Conservation (phyloP, 2,329 filamentous ascomycete genomes). For the Colletotrichum sp. region DNA sequence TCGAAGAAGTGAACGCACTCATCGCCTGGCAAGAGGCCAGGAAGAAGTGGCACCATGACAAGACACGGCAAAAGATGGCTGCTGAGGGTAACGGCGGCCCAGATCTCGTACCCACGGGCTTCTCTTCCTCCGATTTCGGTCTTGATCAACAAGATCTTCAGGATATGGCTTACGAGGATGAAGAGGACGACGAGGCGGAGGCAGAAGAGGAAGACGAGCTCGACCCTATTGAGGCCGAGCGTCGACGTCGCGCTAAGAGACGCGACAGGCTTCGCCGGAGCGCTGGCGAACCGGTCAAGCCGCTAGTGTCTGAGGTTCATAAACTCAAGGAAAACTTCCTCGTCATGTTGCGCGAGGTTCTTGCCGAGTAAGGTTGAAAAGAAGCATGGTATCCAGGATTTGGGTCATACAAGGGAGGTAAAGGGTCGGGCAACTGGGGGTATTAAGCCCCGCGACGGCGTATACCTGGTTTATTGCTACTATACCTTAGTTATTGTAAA, state of each 20-base stretch:
- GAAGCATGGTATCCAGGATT: constrained; percentile 4
- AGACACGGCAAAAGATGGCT: constrained; percentile 98
- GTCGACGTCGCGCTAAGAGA: constrained; percentile 75
- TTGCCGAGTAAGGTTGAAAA: constrained; percentile 66
- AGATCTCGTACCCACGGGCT: constrained; percentile 61
- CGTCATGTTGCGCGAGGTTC: constrained; percentile 79
- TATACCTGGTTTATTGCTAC: background rate
- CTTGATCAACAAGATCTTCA: constrained; percentile 85
- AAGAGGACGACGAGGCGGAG: constrained; percentile 67
- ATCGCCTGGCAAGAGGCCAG: constrained; percentile 94
- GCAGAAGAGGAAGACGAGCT: constrained; percentile 78
- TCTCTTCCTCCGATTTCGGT: constrained; percentile 87
- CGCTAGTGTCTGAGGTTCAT: constrained; percentile 76
- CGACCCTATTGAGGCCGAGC: constrained; percentile 88
- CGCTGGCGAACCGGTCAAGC: constrained; percentile 86
- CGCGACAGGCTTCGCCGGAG: constrained; percentile 81
- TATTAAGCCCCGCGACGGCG: constrained; percentile 9
- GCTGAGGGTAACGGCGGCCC: constrained; percentile 68
- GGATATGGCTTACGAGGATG: constrained; percentile 82
- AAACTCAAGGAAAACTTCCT: constrained; percentile 83
- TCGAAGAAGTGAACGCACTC: constrained; percentile 81
- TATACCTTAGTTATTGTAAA: constrained; percentile 2
- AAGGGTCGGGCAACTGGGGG: constrained; percentile 11
- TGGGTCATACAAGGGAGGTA: constrained; percentile 6
- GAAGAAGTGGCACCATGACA: constrained; percentile 98